Evolutionary conservation across 176 grass and related monocot genomes (phyloP).

Genomic region (Hordeum vulgare): DNA sequence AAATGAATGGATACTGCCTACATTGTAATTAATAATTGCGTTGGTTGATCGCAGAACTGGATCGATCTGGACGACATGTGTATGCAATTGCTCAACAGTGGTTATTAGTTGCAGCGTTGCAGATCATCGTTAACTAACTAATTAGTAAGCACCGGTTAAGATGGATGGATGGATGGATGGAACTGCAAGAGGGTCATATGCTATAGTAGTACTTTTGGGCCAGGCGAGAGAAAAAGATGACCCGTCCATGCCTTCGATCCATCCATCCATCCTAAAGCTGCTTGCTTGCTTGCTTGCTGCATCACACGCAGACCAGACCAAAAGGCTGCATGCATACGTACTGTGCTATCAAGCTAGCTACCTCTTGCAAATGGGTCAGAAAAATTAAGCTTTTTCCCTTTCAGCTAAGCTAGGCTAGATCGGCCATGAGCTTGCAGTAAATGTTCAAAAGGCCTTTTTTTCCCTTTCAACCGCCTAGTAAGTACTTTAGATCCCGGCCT

Average conservation of each 20-base stretch:
- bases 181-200: not conserved
- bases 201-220: conserved; percentile 21
- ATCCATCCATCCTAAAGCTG: conserved; percentile 49
- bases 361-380: not conserved
- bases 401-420: not conserved
- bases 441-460: not conserved
- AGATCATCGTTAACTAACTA: not conserved
- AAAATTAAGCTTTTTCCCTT: not conserved
- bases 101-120: not conserved
- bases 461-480: not conserved
- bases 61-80: not conserved
- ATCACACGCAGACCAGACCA: conserved; percentile 17
- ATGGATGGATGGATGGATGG: not conserved
- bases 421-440: not conserved
- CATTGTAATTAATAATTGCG: not conserved
- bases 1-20: not conserved
- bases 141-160: not conserved
- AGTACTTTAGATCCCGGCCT: not conserved
- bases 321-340: conserved; percentile 15
- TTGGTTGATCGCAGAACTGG: not conserved
- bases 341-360: not conserved
- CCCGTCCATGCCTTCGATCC: conserved; percentile 34
- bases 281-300: not conserved
- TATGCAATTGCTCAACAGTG: not conserved
- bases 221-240: conserved; percentile 37